Percentiles rank a stretch among this genome's conserved stretches.
Evolutionary conservation across 2,329 filamentous ascomycete species (phyloP).

Genomic region (Trichoderma breve): DNA sequence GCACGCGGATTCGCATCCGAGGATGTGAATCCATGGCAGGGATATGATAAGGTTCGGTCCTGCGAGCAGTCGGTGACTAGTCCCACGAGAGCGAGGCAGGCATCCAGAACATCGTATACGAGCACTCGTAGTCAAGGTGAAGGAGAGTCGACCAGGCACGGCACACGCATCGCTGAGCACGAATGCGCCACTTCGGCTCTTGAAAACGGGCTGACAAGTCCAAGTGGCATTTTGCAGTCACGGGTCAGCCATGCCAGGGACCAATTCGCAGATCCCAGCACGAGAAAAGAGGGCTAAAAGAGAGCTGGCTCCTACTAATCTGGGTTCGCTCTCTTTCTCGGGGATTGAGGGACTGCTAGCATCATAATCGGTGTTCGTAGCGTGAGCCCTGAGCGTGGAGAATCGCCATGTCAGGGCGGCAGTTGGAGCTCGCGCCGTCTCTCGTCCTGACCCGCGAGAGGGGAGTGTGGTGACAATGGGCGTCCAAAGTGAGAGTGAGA

Average conservation of each 20-base stretch:
- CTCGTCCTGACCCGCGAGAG: not conserved
- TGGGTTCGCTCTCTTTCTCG: not conserved
- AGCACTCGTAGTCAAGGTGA: not conserved
- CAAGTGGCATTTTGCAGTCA: not conserved
- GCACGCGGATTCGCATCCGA: slow-evolving; percentile 3
- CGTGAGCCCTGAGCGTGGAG: not conserved
- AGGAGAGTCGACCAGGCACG: not conserved
- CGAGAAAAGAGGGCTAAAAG: not conserved
- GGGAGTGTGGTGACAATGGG: not conserved
- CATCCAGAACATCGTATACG: not conserved
- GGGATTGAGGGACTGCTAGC: not conserved
- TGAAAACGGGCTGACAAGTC: slow-evolving; percentile 14
- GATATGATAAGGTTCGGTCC: slow-evolving; percentile 15
- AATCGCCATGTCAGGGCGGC: not conserved
- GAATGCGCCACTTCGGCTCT: slow-evolving; percentile 20
- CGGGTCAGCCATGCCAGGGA: not conserved
- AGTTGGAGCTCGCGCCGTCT: not conserved
- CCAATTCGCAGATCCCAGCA: not conserved
- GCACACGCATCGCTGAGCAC: slow-evolving; percentile 1
- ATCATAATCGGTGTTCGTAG: not conserved
- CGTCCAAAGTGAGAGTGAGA: no score
- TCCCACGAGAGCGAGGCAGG: not conserved
- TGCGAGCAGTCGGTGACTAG: slow-evolving; percentile 3
- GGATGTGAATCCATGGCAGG: not conserved
- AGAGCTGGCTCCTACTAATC: not conserved